Evolutionary conservation across 2,329 filamentous ascomycete genomes (phyloP).

Genomic region (Trichoderma oligosporum): DNA sequence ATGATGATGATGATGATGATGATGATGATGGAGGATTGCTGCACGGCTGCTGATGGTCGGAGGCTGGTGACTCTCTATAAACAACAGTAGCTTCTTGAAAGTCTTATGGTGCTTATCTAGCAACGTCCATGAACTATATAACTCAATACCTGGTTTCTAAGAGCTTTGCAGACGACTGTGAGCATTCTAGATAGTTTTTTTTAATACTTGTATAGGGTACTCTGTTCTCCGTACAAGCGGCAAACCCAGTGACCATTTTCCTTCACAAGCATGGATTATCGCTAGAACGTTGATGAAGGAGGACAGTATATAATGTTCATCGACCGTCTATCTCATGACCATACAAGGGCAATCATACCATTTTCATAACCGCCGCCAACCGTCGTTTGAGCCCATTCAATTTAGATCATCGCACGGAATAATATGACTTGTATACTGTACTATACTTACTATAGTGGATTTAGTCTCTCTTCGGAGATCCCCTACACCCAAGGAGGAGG

Average conservation of each 20-base stretch:
- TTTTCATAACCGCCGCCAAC: slow-evolving; percentile 1
- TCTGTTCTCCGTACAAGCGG: slow-evolving; percentile 10
- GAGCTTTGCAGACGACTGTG: neutral
- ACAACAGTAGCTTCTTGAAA: neutral
- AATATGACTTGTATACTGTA: neutral
- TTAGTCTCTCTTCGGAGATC: slow-evolving; percentile 2
- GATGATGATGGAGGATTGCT: neutral
- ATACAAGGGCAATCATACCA: slow-evolving; percentile 7
- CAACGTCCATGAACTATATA: neutral
- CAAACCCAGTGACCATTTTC: neutral
- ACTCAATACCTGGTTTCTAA: too few relatives aligned
- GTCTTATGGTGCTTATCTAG: neutral
- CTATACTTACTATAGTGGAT: slow-evolving; percentile 1
- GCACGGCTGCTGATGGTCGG: neutral
- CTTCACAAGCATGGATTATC: neutral
- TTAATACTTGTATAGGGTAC: too few relatives aligned
- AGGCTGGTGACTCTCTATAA: neutral
- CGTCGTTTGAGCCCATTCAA: neutral
- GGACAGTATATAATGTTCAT: neutral
- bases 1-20: too few relatives aligned
- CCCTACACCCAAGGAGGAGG: neutral
- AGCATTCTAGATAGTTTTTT: neutral
- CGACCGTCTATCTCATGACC: slow-evolving; percentile 9
- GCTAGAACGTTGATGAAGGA: neutral
- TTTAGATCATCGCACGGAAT: neutral